A percentile compares a stretch with the other conserved stretches of the same genome.
These are phyloP conservation scores for Rasamsonia emersonii DNA, from an alignment of 2,329 filamentous ascomycete genomes.

Conservation along the genomic window DNA sequence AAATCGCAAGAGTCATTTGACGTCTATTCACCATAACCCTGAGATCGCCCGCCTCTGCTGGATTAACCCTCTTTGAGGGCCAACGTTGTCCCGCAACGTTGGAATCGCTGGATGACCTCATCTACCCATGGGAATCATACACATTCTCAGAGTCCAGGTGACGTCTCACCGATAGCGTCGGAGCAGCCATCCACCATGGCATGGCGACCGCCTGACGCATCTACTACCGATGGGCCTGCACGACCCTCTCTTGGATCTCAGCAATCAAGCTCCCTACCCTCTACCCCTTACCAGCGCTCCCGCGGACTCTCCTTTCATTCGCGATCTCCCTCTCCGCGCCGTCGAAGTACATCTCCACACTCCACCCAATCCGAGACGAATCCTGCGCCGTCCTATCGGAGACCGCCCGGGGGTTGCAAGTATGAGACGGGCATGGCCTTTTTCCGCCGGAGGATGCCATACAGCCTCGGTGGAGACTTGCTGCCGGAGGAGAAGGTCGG, in stretches of 20 bases:
- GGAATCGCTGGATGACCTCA: slow-evolving; percentile 34
- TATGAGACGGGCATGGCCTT: slow-evolving; percentile 81
- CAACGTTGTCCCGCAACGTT: slow-evolving; percentile 23
- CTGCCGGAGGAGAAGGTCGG: slow-evolving; percentile 62
- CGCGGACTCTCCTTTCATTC: slow-evolving; percentile 75
- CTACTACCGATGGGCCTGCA: slow-evolving; percentile 27
- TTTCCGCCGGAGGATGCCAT: slow-evolving; percentile 80
- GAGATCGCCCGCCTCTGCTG: slow-evolving; percentile 10
- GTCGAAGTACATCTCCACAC: slow-evolving; percentile 71
- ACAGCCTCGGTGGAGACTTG: slow-evolving; percentile 74
- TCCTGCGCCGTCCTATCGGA: slow-evolving; percentile 60
- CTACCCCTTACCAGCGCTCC: slow-evolving; percentile 83
- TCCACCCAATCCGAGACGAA: slow-evolving; percentile 88
- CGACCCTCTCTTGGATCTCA: slow-evolving; percentile 48
- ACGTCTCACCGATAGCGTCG: slow-evolving; percentile 34
- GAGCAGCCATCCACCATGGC: slow-evolving; percentile 32
- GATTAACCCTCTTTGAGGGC: slow-evolving; percentile 12
- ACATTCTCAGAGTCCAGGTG: slow-evolving; percentile 30
- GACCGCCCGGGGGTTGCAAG: slow-evolving; percentile 63
- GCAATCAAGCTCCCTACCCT: slow-evolving; percentile 84
- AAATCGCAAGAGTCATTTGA: no score
- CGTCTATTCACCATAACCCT: no score
- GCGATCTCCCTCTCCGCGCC: slow-evolving; percentile 69
- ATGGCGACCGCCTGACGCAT: slow-evolving; percentile 29
- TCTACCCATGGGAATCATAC: slow-evolving; percentile 35